Conservation (phyloP, 176 grass and related monocot genomes). For the Otatea glauca region DNA sequence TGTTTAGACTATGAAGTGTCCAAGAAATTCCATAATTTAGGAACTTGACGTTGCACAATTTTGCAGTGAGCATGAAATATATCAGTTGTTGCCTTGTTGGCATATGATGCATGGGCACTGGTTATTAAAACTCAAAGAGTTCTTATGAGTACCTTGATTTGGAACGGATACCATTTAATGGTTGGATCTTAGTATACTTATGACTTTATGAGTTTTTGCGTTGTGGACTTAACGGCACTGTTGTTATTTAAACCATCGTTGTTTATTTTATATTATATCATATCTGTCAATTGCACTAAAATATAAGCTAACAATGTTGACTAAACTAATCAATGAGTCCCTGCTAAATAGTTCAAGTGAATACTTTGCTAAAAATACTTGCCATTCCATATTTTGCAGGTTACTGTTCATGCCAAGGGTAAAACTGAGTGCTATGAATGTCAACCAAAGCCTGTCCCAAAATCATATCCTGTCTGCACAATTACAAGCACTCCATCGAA, state of each 20-base stretch:
- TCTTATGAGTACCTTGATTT: conserved; percentile 16
- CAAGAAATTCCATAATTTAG: background rate
- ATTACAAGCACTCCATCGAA: conserved; percentile 98
- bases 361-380: conserved; percentile 28
- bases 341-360: conserved; percentile 10
- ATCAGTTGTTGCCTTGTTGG: background rate
- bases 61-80: conserved; percentile 6
- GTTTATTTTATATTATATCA: background rate
- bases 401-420: conserved; percentile 96
- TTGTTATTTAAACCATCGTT: background rate
- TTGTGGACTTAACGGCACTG: background rate
- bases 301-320: background rate
- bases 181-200: background rate
- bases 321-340: background rate
- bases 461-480: conserved; percentile 96
- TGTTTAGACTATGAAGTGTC: background rate
- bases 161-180: background rate
- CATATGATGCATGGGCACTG: background rate
- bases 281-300: background rate
- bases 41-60: background rate
- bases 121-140: background rate
- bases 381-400: conserved; percentile 56
- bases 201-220: background rate
- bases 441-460: conserved; percentile 89
- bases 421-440: conserved; percentile 99